Evolutionary conservation across 768 basidiomycete species (phyloP).

Genomic region (Ephemerocybe angulata): DNA sequence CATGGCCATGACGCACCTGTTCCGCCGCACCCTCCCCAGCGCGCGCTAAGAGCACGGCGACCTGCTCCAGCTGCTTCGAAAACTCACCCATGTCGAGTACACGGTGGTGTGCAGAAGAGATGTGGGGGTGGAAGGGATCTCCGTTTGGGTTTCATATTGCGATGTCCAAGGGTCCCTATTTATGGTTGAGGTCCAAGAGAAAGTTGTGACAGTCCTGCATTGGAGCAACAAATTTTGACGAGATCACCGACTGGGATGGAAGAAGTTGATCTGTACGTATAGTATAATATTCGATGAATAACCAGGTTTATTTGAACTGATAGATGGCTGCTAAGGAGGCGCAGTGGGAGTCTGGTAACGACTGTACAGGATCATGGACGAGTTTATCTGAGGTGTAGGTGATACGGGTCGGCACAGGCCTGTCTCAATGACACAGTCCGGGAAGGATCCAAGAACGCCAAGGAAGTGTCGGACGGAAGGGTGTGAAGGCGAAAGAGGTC

Average conservation of each 20-base stretch:
- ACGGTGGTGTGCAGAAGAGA: not conserved
- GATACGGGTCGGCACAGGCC: no score
- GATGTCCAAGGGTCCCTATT: not conserved
- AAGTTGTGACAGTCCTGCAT: not conserved
- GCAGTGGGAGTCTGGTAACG: no score
- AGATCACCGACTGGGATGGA: not conserved
- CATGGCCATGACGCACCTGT: constrained; percentile 33
- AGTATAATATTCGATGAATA: no score
- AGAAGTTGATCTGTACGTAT: not conserved
- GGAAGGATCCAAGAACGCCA: not conserved
- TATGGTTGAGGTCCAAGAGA: not conserved
- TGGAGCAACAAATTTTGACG: not conserved
- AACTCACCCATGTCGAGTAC: constrained; percentile 46
- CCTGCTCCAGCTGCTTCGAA: constrained; percentile 24
- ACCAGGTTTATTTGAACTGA: not conserved
- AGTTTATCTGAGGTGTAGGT: no score
- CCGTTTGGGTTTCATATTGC: not conserved
- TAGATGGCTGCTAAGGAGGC: no score
- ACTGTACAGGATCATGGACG: no score
- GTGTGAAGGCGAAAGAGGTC: no score
- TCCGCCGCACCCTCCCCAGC: constrained; percentile 46
- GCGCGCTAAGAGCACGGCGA: constrained; percentile 34
- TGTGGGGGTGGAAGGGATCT: not conserved
- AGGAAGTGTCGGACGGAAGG: not conserved
- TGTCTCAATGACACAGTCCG: no score